phyloP scores from a whole-genome alignment of 2,329 filamentous ascomycete genomes.

The Zelopaecilomyces penicillatus region DNA sequence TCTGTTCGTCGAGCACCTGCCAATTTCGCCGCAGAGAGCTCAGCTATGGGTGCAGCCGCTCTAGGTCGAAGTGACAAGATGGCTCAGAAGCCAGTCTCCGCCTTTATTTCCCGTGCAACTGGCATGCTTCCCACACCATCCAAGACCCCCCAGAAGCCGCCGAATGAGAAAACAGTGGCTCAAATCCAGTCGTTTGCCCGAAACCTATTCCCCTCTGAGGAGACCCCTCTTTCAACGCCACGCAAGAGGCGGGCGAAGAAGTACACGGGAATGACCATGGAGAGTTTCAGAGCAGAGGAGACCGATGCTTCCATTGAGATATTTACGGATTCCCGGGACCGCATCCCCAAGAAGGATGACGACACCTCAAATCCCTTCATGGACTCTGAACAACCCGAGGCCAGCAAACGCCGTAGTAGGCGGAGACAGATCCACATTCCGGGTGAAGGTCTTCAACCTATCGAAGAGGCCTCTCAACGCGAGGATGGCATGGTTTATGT shows the following conservation, averaged over 20 bases:
- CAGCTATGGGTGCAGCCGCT: slow-evolving; percentile 34
- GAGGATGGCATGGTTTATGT: slow-evolving; percentile 67
- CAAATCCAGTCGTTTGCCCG: slow-evolving; percentile 48
- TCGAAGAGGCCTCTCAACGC: slow-evolving; percentile 56
- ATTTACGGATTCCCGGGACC: slow-evolving; percentile 73
- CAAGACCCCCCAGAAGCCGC: slow-evolving; percentile 65
- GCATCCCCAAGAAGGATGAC: slow-evolving; percentile 59
- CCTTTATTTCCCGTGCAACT: slow-evolving; percentile 24
- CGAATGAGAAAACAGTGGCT: slow-evolving; percentile 40
- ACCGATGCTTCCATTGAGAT: slow-evolving; percentile 56
- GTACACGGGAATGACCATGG: slow-evolving; percentile 44
- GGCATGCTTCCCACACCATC: slow-evolving; percentile 68
- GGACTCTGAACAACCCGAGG: slow-evolving; percentile 29
- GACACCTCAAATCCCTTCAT: slow-evolving; percentile 66
- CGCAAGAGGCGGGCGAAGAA: slow-evolving; percentile 51
- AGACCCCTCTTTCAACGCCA: slow-evolving; percentile 50
- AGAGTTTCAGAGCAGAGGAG: slow-evolving; percentile 51
- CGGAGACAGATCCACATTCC: slow-evolving; percentile 46
- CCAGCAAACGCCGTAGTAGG: slow-evolving; percentile 44
- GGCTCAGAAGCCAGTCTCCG: slow-evolving; percentile 17
- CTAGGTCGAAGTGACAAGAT: slow-evolving; percentile 26
- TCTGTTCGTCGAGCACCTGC: slow-evolving; percentile 39
- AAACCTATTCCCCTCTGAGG: slow-evolving; percentile 53
- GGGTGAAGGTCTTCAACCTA: slow-evolving; percentile 47
- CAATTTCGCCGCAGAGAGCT: slow-evolving; percentile 34